Conservation (phyloP, 139 green algal species). For the Helicosporidium sp. region DNA sequence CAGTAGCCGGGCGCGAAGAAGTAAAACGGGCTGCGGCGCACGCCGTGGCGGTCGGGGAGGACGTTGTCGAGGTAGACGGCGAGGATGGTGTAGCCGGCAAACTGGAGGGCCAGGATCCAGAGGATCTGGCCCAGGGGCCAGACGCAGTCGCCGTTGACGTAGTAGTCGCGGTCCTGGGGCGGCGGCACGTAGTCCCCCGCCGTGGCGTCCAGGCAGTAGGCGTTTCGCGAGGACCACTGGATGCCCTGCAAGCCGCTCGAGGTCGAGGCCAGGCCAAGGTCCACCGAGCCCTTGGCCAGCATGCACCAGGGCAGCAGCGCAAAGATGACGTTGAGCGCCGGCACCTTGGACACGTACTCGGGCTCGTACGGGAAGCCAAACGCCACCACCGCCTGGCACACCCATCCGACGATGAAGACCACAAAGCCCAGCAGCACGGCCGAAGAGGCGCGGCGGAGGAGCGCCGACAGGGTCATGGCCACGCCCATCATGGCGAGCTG, state of each 20-base stretch:
- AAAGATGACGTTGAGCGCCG: slow-evolving; percentile 43
- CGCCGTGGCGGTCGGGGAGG: slow-evolving; percentile 53
- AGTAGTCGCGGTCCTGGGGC: slow-evolving; percentile 10
- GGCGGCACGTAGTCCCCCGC: background rate
- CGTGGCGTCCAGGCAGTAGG: slow-evolving; percentile 16
- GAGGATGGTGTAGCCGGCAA: slow-evolving; percentile 41
- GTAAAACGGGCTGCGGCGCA: slow-evolving; percentile 27
- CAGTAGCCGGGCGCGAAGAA: slow-evolving; percentile 45
- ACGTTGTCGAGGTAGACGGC: slow-evolving; percentile 83
- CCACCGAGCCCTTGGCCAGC: slow-evolving; percentile 57
- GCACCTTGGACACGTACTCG: slow-evolving; percentile 18
- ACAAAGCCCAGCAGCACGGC: slow-evolving; percentile 74
- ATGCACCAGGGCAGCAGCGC: slow-evolving; percentile 54
- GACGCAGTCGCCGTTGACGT: slow-evolving; percentile 47
- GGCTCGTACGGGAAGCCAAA: slow-evolving; percentile 34
- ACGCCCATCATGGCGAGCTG: slow-evolving; percentile 48
- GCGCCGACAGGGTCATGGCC: slow-evolving; percentile 46
- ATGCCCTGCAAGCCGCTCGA: slow-evolving; percentile 13
- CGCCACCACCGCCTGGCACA: slow-evolving; percentile 27
- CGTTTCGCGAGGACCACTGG: slow-evolving; percentile 21
- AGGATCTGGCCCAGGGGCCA: slow-evolving; percentile 31
- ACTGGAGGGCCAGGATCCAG: slow-evolving; percentile 18
- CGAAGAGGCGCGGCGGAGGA: slow-evolving; percentile 24
- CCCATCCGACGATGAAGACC: slow-evolving; percentile 73
- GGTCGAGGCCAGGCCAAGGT: slow-evolving; percentile 39